Evolutionary conservation across 495 filamentous ascomycete genomes (phyloP).

Genomic region (Cercophora newfieldiana): DNA sequence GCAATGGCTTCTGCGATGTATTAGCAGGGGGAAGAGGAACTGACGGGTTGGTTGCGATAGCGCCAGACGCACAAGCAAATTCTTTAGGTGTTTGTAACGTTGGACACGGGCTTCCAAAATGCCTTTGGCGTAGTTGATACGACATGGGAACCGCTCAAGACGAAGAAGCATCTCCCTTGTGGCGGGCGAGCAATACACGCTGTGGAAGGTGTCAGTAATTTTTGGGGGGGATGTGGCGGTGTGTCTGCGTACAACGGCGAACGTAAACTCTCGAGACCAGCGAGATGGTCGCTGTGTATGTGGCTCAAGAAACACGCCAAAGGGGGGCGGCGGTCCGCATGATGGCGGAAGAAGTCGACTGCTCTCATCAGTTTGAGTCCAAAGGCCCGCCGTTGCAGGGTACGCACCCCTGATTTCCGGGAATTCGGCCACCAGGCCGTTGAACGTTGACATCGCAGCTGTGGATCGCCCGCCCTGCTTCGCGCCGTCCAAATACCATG

Average conservation of each 20-base stretch:
- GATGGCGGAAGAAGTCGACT: constrained; percentile 84
- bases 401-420: constrained; percentile 65
- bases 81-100: constrained; percentile 73
- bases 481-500: neutral
- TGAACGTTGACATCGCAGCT: constrained; percentile 40
- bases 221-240: too few species aligned
- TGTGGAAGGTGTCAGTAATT: constrained; percentile 17
- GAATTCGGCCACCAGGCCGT: constrained; percentile 55
- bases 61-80: constrained; percentile 54
- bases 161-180: constrained; percentile 77
- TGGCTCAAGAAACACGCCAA: constrained; percentile 90
- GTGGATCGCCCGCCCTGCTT: neutral
- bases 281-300: constrained; percentile 89
- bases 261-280: constrained; percentile 73
- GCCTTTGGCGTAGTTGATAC: constrained; percentile 76
- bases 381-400: neutral
- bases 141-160: constrained; percentile 73
- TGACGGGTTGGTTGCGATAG: constrained; percentile 9
- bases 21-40: neutral
- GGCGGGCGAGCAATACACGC: constrained; percentile 83
- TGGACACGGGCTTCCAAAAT: constrained; percentile 69
- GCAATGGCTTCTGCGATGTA: constrained; percentile 66
- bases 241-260: constrained; percentile 61
- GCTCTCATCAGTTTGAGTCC: constrained; percentile 4
- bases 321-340: constrained; percentile 57